Evolutionary conservation across 805 yeast species (phyloP).

Genomic region (Kluyveromyces siamensis): DNA sequence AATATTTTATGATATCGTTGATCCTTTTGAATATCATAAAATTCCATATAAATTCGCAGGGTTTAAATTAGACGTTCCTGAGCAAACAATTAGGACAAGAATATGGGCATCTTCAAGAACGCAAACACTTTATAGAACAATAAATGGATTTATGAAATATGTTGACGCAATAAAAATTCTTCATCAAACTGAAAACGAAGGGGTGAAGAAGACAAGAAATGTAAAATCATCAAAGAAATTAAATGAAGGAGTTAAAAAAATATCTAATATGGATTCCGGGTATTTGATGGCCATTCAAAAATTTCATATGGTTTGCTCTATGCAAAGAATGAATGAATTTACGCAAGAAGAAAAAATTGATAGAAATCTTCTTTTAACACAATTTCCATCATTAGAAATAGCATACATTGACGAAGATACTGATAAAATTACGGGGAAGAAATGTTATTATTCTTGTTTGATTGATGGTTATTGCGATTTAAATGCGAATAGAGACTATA

Average conservation of each 20-base stretch:
- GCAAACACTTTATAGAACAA: slow-evolving; percentile 66
- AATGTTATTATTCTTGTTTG: slow-evolving; percentile 49
- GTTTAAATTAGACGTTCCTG: slow-evolving; percentile 51
- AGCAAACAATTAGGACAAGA: slow-evolving; percentile 52
- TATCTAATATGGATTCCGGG: slow-evolving; percentile 32
- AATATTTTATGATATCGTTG: background rate
- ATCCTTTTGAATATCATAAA: slow-evolving; percentile 36
- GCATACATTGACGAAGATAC: slow-evolving; percentile 50
- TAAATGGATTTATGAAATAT: slow-evolving; percentile 69
- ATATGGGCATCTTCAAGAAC: slow-evolving; percentile 70
- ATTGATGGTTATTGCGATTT: slow-evolving; percentile 65
- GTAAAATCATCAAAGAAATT: slow-evolving; percentile 25
- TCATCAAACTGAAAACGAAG: slow-evolving; percentile 42
- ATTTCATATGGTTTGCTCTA: slow-evolving; percentile 54
- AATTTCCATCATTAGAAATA: slow-evolving; percentile 60
- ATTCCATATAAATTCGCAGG: slow-evolving; percentile 63
- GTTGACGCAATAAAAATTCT: slow-evolving; percentile 58
- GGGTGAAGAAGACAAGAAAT: slow-evolving; percentile 18
- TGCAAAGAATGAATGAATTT: slow-evolving; percentile 52
- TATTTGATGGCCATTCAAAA: slow-evolving; percentile 45
- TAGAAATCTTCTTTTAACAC: slow-evolving; percentile 49
- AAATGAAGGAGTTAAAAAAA: slow-evolving; percentile 29
- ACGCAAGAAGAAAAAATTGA: slow-evolving; percentile 48
- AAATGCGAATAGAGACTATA: slow-evolving; percentile 45
- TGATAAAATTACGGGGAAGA: slow-evolving; percentile 29